These are phyloP conservation scores for Eucalyptus cloeziana DNA, from an alignment of 345 rosid genomes.

Conservation along the genomic window DNA sequence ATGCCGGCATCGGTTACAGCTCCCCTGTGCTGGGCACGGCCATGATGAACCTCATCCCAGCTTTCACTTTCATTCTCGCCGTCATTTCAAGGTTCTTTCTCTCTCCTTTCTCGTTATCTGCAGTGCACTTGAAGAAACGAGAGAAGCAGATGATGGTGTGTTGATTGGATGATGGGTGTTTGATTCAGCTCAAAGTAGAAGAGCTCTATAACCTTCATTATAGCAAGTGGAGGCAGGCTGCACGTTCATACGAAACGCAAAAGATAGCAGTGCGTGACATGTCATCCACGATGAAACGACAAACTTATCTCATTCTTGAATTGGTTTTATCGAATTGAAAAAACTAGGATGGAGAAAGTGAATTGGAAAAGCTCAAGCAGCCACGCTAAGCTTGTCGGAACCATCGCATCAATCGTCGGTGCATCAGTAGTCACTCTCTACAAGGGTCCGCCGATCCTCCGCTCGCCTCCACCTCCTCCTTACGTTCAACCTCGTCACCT, in stretches of 20 bases:
- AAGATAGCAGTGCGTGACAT: not conserved
- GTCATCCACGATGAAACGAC: not conserved
- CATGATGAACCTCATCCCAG: constrained; percentile 36
- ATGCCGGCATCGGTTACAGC: constrained; percentile 33
- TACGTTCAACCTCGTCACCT: not conserved
- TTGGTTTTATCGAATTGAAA: not conserved
- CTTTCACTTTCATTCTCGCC: constrained; percentile 37
- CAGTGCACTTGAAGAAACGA: not conserved
- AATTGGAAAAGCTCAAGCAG: constrained; percentile 16
- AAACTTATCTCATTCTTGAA: not conserved
- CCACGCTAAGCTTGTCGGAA: constrained; percentile 20
- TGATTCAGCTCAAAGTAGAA: not conserved
- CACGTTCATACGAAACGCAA: not conserved
- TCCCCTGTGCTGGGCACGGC: constrained; percentile 42
- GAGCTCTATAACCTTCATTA: not conserved
- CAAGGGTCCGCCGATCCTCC: constrained; percentile 24
- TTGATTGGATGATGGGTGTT: not conserved
- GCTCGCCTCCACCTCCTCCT: not conserved
- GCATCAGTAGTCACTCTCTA: constrained; percentile 27
- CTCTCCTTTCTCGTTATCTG: not conserved
- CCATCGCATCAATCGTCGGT: constrained; percentile 25
- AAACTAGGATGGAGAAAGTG: constrained; percentile 21
- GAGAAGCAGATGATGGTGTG: not conserved
- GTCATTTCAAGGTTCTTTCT: constrained; percentile 22
- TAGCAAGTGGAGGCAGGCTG: not conserved